Evolutionary conservation across 345 rosid genomes (phyloP).

Genomic region (Gossypium australe): DNA sequence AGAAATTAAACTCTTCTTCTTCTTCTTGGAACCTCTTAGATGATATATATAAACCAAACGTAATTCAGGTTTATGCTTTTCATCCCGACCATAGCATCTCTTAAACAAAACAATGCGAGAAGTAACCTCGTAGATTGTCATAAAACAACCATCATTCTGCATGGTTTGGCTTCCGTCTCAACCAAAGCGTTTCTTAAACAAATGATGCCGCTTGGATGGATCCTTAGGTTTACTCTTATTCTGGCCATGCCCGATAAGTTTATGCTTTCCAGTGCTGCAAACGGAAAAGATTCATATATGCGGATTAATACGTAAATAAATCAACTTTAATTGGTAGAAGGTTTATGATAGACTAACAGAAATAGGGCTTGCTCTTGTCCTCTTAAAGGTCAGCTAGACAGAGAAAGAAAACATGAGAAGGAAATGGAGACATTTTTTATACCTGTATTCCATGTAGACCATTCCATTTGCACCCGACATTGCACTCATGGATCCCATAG

Average conservation of each 20-base stretch:
- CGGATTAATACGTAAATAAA: background rate
- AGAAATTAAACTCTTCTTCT: background rate
- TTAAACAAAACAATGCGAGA: background rate
- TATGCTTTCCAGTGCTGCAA: constrained; percentile 48
- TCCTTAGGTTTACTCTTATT: constrained; percentile 68
- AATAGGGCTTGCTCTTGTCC: background rate
- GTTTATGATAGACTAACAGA: background rate
- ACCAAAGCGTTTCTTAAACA: constrained; percentile 63
- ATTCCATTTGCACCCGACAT: constrained; percentile 82
- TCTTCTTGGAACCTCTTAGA: background rate
- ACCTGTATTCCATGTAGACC: constrained; percentile 93
- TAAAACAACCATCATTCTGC: background rate
- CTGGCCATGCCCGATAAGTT: constrained; percentile 35
- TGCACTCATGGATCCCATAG: constrained; percentile 16
- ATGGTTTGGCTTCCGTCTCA: constrained; percentile 19
- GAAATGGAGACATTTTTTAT: background rate
- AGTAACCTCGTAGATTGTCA: background rate
- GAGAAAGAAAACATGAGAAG: background rate
- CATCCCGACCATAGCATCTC: background rate
- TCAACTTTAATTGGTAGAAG: background rate
- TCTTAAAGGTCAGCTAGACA: constrained; percentile 24
- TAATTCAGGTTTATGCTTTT: background rate
- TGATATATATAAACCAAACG: background rate
- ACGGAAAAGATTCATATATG: background rate
- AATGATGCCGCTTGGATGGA: constrained; percentile 63